Evolutionary conservation across 2,329 filamentous ascomycete genomes (phyloP).

Genomic region (Pyrenophora tritici-repentis): DNA sequence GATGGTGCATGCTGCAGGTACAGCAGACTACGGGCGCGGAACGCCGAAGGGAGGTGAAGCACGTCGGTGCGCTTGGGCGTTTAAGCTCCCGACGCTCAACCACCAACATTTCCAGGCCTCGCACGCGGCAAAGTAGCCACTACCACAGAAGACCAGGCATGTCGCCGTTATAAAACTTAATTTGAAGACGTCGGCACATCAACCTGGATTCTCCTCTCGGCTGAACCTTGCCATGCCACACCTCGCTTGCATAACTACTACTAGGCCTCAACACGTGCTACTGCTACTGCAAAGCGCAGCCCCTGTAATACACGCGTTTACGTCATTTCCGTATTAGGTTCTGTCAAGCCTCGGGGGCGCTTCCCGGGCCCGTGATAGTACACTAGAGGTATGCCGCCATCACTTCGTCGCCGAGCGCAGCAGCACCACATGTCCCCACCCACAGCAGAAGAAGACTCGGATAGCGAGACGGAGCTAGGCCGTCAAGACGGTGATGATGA

Average conservation of each 20-base stretch:
- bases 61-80: too few species aligned
- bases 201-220: too few species aligned
- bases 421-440: slow-evolving; percentile 23
- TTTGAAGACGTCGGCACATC: too few species aligned
- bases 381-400: slow-evolving; percentile 31
- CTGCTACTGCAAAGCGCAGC: neutral
- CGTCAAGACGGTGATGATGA: slow-evolving; percentile 24
- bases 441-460: slow-evolving; percentile 26
- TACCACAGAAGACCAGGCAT: neutral
- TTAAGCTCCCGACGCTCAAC: neutral
- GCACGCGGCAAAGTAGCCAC: slow-evolving; percentile 1
- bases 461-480: slow-evolving; percentile 34
- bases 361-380: slow-evolving; percentile 7
- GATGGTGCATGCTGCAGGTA: slow-evolving; percentile 5
- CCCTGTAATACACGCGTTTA: too few species aligned
- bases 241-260: neutral
- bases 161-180: too few species aligned
- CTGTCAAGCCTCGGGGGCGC: neutral
- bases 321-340: neutral
- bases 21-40: slow-evolving; percentile 10
- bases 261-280: neutral
- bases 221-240: too few species aligned
- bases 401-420: slow-evolving; percentile 31
- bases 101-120: slow-evolving; percentile 5
- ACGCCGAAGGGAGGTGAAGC: slow-evolving; percentile 10